phyloP scores from a whole-genome alignment of 192 early-diverging fungal genomes.

The Umbelopsis vinacea region DNA sequence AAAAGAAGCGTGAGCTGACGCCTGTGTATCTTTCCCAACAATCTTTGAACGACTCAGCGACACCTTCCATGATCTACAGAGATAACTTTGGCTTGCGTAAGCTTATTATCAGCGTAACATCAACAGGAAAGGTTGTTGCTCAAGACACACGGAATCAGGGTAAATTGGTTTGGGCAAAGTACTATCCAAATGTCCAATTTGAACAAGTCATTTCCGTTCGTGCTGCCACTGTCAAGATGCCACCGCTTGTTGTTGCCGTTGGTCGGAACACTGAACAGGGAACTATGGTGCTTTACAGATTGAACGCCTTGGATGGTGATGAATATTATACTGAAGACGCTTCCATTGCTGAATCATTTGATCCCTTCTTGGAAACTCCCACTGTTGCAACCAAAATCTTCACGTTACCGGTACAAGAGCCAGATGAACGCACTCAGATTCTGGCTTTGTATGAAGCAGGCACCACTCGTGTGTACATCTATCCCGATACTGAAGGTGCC shows the following conservation, averaged over 20 bases:
- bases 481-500: constrained; percentile 65
- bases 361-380: constrained; percentile 42
- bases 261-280: constrained; percentile 48
- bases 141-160: constrained; percentile 80
- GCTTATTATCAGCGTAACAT: constrained; percentile 79
- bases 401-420: constrained; percentile 67
- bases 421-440: constrained; percentile 61
- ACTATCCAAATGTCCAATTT: constrained; percentile 50
- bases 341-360: constrained; percentile 41
- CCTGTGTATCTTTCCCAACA: constrained; percentile 21
- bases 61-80: constrained; percentile 43
- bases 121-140: constrained; percentile 82
- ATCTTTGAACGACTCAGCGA: not conserved
- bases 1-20: constrained; percentile 12
- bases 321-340: constrained; percentile 43
- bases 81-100: constrained; percentile 88
- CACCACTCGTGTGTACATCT: constrained; percentile 53
- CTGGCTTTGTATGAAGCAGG: constrained; percentile 55
- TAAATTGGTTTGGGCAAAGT: constrained; percentile 76
- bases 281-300: constrained; percentile 47
- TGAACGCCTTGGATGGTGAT: constrained; percentile 73
- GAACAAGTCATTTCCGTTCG: constrained; percentile 57
- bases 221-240: constrained; percentile 65
- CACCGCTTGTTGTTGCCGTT: constrained; percentile 73
- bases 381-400: constrained; percentile 50